Conservation (phyloP, 768 basidiomycete genomes). For the Lactifluus subvellereus region DNA sequence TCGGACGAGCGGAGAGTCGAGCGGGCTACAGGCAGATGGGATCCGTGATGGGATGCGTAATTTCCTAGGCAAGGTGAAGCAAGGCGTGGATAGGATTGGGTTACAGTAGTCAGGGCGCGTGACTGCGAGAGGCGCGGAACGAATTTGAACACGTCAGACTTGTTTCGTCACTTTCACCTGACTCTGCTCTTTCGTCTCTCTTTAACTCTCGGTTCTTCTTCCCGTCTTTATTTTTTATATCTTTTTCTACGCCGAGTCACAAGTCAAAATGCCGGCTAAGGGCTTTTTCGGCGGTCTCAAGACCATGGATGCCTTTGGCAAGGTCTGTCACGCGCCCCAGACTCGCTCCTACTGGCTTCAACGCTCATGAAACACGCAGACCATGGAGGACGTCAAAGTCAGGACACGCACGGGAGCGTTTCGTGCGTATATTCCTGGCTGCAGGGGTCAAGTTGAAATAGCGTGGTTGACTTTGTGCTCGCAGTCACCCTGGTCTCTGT, state of each 20-base stretch:
- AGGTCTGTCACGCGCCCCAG: constrained; percentile 48
- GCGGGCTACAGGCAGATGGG: constrained; percentile 76
- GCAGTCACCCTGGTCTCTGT: constrained; percentile 89
- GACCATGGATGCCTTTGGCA: constrained; percentile 98
- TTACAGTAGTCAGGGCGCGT: no score
- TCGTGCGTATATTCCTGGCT: constrained; percentile 44
- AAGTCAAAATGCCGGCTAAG: constrained; percentile 55
- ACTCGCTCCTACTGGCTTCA: background rate
- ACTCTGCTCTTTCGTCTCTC: no score
- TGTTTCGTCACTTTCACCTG: no score
- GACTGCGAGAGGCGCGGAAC: no score
- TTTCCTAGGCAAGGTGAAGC: constrained; percentile 83
- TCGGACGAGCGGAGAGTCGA: constrained; percentile 65
- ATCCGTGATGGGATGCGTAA: constrained; percentile 84
- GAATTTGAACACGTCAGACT: no score
- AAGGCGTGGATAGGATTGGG: constrained; percentile 63
- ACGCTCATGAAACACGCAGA: constrained; percentile 43
- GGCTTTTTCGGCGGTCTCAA: constrained; percentile 72
- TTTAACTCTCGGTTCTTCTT: background rate
- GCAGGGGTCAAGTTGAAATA: background rate
- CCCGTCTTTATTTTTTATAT: background rate
- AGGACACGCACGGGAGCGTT: constrained; percentile 93
- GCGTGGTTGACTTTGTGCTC: constrained; percentile 11
- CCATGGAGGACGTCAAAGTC: constrained; percentile 98
- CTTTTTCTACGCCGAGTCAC: background rate